These are phyloP conservation scores for Russula foetens DNA, from an alignment of 768 basidiomycete species.

Conservation along the genomic window DNA sequence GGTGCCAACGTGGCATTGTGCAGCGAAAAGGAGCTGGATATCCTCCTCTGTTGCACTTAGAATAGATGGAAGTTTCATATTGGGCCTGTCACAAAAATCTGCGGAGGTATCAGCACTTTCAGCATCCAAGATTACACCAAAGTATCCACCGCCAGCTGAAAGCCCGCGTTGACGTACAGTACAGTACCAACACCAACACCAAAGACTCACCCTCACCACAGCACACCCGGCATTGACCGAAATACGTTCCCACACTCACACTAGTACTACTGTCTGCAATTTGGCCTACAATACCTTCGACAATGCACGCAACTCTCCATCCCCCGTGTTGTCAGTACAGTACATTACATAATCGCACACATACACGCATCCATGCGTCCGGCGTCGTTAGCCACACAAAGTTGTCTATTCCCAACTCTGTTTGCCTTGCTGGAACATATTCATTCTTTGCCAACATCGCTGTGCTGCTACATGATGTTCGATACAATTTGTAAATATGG, in stretches of 20 bases:
- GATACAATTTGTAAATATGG: too few relatives aligned
- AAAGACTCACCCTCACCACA: too few relatives aligned
- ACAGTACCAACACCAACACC: conserved; percentile 5
- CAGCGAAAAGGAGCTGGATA: conserved; percentile 89
- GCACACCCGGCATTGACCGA: background rate
- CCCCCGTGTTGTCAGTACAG: conserved; percentile 48
- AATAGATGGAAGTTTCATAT: conserved; percentile 84
- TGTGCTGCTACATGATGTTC: too few relatives aligned
- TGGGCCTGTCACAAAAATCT: conserved; percentile 26
- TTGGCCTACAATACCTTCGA: background rate
- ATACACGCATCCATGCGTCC: too few relatives aligned
- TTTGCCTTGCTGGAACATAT: too few relatives aligned
- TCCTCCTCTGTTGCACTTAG: conserved; percentile 96
- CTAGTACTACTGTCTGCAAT: background rate
- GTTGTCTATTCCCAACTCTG: too few relatives aligned
- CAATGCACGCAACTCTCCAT: conserved; percentile 37
- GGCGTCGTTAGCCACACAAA: too few relatives aligned
- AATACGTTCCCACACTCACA: background rate
- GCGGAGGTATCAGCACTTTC: conserved; percentile 28
- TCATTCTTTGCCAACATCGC: too few relatives aligned
- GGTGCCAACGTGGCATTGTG: conserved; percentile 93
- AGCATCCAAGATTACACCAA: conserved; percentile 28
- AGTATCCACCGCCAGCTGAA: conserved; percentile 33
- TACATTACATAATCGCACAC: too few relatives aligned
- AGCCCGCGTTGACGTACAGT: conserved; percentile 35